Evolutionary conservation across 2,329 filamentous ascomycete species (phyloP), one percentile per base, ranked within the genome.

Genomic region (Proliferodiscus dingleyae): DNA sequence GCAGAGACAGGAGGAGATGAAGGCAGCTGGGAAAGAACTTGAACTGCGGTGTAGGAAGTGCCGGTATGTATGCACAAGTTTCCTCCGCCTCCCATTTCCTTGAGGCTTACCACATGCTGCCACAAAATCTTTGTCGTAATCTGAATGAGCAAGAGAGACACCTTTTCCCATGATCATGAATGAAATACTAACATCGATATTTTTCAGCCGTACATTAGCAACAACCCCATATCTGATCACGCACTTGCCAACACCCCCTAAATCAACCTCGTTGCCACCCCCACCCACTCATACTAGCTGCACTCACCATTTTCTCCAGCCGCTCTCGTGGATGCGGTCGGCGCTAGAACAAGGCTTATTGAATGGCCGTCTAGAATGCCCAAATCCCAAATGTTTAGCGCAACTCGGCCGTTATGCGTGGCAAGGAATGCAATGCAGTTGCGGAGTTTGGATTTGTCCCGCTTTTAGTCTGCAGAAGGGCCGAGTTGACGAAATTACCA

Each of bases 341-440:
- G 83, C 84, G 59, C 79, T 98, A 3, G 86, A 90, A 58, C 78
- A 86, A 59, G 89, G 87, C 22, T 80, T 83, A 50, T 74, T 97
- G 19, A 87, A 90, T 49, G 93, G 93, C 19, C 81, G 91, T 8
- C 73, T 98, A 24, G 78, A 82, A 47, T 98, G 93, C 61, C 91
- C 93, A 8, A 86, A 83, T 56, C 48, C 64, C 7, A 85, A 84
- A 60, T 98, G 93, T 66, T 80, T 78, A 37, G 81, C 87, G 32
- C 89, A 88, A 42, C 80, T 97, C 38, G 93, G 93, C 30, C 87
- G 93, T 58, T 98, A 96, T 63, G 87, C 91, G 42, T 98, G 93
- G 93, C 89, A 94, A 64, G 93, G 93, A 11, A 85, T 96, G 75
- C 83, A 82, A 64, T 98, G 93, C 69, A 93, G 82, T 62, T 98